phyloP scores from a whole-genome alignment of 768 basidiomycete genomes.

The Porphyrellus cyaneotinctus region DNA sequence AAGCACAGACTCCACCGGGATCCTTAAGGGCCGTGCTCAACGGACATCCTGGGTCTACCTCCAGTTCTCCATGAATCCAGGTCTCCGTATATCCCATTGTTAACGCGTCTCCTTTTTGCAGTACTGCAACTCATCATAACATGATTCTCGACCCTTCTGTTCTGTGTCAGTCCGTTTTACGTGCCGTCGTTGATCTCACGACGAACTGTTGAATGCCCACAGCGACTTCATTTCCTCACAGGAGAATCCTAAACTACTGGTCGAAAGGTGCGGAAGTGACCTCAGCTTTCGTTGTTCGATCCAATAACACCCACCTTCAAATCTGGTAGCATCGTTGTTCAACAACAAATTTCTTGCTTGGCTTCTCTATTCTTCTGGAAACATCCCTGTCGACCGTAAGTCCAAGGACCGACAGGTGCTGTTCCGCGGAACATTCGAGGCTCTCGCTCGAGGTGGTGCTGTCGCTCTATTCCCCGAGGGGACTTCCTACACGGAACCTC shows the following conservation, averaged over 20 bases:
- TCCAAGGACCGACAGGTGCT: slow-evolving; percentile 86
- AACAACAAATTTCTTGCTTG: slow-evolving; percentile 68
- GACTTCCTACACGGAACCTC: slow-evolving; percentile 89
- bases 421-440: slow-evolving; percentile 87
- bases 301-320: slow-evolving; percentile 12
- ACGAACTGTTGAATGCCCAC: slow-evolving; percentile 18
- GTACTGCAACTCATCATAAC: slow-evolving; percentile 86
- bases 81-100: slow-evolving; percentile 2
- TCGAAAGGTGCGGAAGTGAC: slow-evolving; percentile 65
- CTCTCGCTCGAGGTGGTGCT: slow-evolving; percentile 70
- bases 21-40: slow-evolving; percentile 1
- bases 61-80: neutral
- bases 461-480: slow-evolving; percentile 96
- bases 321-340: slow-evolving; percentile 65
- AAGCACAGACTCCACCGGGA: neutral
- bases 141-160: slow-evolving; percentile 91
- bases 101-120: slow-evolving; percentile 30
- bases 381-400: slow-evolving; percentile 95
- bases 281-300: slow-evolving; percentile 10
- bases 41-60: neutral
- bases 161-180: slow-evolving; percentile 54
- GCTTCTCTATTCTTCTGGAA: slow-evolving; percentile 86
- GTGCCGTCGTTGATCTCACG: slow-evolving; percentile 12
- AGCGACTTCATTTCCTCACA: slow-evolving; percentile 82
- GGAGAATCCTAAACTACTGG: slow-evolving; percentile 86